Base-by-base conservation (phyloP, 2,329 filamentous ascomycete genomes). In the Thelonectria olida region DNA sequence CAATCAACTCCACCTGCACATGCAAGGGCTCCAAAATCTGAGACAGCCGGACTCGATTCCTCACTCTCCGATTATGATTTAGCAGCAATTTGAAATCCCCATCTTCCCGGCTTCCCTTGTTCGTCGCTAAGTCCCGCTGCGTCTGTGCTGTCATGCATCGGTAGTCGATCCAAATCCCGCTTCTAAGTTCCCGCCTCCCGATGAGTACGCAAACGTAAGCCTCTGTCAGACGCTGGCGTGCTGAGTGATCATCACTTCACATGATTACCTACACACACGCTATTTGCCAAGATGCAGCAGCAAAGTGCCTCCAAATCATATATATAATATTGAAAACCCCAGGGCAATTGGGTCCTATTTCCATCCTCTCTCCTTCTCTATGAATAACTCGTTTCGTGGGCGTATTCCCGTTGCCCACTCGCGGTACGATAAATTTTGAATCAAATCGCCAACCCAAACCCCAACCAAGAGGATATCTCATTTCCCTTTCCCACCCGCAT, bases 141-240 rank as follows among this genome's bases (percentile, higher is more conserved):
- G 38, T 10, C 36, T 39, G 36, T 36, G 15, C 19, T 34, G 23
- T 45, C 51, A 49, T 50, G 50, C 56, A 34, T 44, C 38, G 31
- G 34, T 53, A 54, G 20, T 59, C 6, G 31, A 6, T 13, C 27
- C 48, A 17, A 23, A 28, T 34, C 25, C 31, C 42, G 25, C 38
- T 44, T 6, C 15, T 23, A n/a, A n/a, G n/a, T n/a, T n/a, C n/a
- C 19, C 10, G 15, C 10, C 20, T 44, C 20, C 41, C 31, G n/a
- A 19, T 41, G 44, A 42, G 13, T 27, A n/a, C 28, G 56, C 50
- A 59, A 27, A 9, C n/a, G 57, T 55, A 54, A 60, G 57, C 57
- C 22, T 60, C 51, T 28, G 57, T 60, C 52, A 60, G 39, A 39
- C 49, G 22, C 15, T 28, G 17, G 39, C 36, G 42, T 55, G 57